Percentiles rank a stretch among this genome's conserved stretches.
Evolutionary conservation across 148 eudicot genomes (phyloP).

Genomic region (Rhododendron henanense): DNA sequence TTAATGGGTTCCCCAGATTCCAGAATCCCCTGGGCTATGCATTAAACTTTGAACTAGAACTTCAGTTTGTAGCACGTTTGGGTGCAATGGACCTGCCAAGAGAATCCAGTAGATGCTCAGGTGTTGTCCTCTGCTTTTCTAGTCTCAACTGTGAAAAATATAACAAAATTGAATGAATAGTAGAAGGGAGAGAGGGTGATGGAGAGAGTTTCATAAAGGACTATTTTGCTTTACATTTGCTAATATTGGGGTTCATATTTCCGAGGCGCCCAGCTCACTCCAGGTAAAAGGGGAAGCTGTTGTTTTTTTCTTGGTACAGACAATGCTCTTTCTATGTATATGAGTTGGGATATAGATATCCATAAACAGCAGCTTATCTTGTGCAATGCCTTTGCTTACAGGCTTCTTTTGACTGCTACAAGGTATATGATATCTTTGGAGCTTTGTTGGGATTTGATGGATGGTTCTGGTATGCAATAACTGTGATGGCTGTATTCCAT

Average conservation of each 20-base stretch:
- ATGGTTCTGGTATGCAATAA: constrained; percentile 9
- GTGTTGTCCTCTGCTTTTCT: neutral
- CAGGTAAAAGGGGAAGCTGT: neutral
- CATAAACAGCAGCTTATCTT: neutral
- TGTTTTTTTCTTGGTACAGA: neutral
- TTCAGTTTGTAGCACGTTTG: neutral
- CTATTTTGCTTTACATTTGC: neutral
- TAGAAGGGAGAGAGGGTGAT: neutral
- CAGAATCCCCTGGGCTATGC: neutral
- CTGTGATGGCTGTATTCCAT: neutral
- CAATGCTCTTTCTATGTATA: neutral
- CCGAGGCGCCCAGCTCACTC: neutral
- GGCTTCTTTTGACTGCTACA: constrained; percentile 5
- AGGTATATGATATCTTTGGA: neutral
- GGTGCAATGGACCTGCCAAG: neutral
- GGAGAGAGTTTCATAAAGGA: neutral
- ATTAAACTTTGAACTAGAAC: neutral
- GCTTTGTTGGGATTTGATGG: neutral
- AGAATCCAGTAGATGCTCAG: neutral
- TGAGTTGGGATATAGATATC: neutral
- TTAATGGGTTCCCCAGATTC: too few relatives aligned
- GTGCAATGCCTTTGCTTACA: neutral
- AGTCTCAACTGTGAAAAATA: too few relatives aligned
- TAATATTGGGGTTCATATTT: neutral
- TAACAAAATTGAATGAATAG: neutral